Conservation (phyloP, 148 eudicot genomes). For the Simmondsia chinensis region DNA sequence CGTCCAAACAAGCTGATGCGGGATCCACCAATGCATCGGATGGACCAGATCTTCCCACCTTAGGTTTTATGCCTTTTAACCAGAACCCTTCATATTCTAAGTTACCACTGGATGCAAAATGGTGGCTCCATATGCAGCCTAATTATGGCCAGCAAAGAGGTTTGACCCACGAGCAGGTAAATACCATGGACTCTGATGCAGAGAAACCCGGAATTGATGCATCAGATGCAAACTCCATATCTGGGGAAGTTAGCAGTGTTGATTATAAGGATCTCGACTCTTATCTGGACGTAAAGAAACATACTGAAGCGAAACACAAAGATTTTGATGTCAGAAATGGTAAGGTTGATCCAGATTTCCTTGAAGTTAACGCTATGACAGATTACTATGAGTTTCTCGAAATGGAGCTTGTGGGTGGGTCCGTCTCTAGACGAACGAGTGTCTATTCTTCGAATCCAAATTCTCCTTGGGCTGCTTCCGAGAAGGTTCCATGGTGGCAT, state of each 20-base stretch:
- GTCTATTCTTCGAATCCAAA: constrained; percentile 31
- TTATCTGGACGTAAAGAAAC: constrained; percentile 18
- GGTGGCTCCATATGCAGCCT: constrained; percentile 80
- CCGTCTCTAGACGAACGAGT: constrained; percentile 23
- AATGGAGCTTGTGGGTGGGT: constrained; percentile 39
- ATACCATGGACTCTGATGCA: constrained; percentile 14
- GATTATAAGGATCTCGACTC: constrained; percentile 12
- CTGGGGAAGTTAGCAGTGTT: constrained; percentile 6
- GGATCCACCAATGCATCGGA: constrained; percentile 33
- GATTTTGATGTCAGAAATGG: constrained; percentile 17
- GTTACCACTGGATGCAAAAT: constrained; percentile 64
- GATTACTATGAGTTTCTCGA: constrained; percentile 47
- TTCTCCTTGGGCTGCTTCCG: constrained; percentile 39
- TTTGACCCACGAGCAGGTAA: constrained; percentile 26
- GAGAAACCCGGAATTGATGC: constrained; percentile 15
- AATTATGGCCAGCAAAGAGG: constrained; percentile 34
- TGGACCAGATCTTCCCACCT: constrained; percentile 23
- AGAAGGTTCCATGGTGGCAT: constrained; percentile 87
- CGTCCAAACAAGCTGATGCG: constrained; percentile 36
- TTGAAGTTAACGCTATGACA: constrained; percentile 29
- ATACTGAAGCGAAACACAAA: constrained; percentile 10
- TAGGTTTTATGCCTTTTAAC: constrained; percentile 47
- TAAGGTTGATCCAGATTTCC: constrained; percentile 30
- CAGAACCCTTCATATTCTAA: constrained; percentile 37
- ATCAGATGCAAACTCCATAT: constrained; percentile 1